A percentile compares a stretch with the other conserved stretches of the same genome.
Evolutionary conservation across 306 rosid genomes (phyloP).

Genomic region (Sindora glabra): DNA sequence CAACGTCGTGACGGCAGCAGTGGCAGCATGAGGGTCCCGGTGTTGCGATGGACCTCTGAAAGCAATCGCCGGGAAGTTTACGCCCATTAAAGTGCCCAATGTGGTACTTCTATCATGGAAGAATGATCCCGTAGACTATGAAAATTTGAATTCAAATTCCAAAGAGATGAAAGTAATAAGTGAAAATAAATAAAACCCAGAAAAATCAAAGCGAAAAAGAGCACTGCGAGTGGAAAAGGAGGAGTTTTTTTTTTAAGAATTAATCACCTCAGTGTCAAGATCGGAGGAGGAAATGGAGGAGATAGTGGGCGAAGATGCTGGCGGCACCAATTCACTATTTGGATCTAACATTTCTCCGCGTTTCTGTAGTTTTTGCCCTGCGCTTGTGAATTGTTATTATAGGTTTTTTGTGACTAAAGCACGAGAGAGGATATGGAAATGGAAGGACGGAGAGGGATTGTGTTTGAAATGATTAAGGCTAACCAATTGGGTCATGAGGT

Average conservation of each 20-base stretch:
- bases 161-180: no score
- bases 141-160: background rate
- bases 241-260: no score
- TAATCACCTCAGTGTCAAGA: conserved; percentile 76
- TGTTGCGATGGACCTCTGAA: conserved; percentile 80
- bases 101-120: conserved; percentile 90
- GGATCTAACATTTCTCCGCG: conserved; percentile 71
- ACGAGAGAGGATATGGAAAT: no score
- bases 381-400: background rate
- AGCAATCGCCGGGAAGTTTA: conserved; percentile 75
- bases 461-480: conserved; percentile 24
- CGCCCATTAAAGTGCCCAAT: conserved; percentile 85
- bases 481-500: conserved; percentile 22
- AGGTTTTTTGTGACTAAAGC: conserved; percentile 1
- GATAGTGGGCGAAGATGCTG: conserved; percentile 79
- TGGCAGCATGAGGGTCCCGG: conserved; percentile 36
- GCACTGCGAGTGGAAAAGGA: background rate
- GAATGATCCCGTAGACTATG: conserved; percentile 87
- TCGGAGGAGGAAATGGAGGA: conserved; percentile 96
- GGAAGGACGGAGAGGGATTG: background rate
- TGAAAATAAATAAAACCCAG: background rate
- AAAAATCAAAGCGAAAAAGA: background rate
- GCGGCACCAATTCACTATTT: conserved; percentile 62
- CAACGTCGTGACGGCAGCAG: background rate
- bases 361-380: background rate